Conservation (phyloP, 148 eudicot species). For the Oxyria digyna region DNA sequence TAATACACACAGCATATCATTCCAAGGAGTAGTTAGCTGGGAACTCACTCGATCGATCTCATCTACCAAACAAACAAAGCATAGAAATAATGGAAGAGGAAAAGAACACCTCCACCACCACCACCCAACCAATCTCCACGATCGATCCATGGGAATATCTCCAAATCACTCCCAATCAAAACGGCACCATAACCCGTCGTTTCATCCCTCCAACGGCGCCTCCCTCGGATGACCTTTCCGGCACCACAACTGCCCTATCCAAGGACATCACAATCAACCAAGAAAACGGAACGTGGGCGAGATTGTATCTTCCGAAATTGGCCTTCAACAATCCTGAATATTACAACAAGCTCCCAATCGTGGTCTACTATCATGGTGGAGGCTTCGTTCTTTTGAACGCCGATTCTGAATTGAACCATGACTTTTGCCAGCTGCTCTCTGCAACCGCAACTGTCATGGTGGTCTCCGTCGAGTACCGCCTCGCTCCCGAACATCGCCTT, state of each 20-base stretch:
- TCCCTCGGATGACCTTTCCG: slow-evolving; percentile 10
- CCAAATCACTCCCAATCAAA: slow-evolving; percentile 44
- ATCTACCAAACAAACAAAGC: too few relatives aligned
- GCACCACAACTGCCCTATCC: slow-evolving; percentile 13
- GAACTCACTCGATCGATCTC: too few relatives aligned
- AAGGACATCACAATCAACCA: slow-evolving; percentile 52
- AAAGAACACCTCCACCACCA: background rate
- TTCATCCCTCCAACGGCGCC: background rate
- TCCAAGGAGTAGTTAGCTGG: too few relatives aligned
- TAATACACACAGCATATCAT: too few relatives aligned
- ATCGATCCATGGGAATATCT: slow-evolving; percentile 51
- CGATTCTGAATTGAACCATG: slow-evolving; percentile 27
- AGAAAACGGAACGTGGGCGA: slow-evolving; percentile 35
- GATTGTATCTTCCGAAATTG: slow-evolving; percentile 40
- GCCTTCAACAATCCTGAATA: background rate
- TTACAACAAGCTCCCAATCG: slow-evolving; percentile 35
- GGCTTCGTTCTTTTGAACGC: slow-evolving; percentile 54
- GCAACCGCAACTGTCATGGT: slow-evolving; percentile 35
- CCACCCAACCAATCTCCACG: background rate
- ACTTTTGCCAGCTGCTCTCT: slow-evolving; percentile 27
- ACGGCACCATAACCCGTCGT: slow-evolving; percentile 45
- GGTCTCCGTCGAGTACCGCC: slow-evolving; percentile 56
- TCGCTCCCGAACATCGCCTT: slow-evolving; percentile 77
- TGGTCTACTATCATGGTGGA: slow-evolving; percentile 61
- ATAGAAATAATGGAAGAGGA: background rate